A percentile compares a stretch with the other conserved stretches of the same genome.
Evolutionary conservation across 2,329 filamentous ascomycete species (phyloP).

Genomic region (Aspergillus amoenus): DNA sequence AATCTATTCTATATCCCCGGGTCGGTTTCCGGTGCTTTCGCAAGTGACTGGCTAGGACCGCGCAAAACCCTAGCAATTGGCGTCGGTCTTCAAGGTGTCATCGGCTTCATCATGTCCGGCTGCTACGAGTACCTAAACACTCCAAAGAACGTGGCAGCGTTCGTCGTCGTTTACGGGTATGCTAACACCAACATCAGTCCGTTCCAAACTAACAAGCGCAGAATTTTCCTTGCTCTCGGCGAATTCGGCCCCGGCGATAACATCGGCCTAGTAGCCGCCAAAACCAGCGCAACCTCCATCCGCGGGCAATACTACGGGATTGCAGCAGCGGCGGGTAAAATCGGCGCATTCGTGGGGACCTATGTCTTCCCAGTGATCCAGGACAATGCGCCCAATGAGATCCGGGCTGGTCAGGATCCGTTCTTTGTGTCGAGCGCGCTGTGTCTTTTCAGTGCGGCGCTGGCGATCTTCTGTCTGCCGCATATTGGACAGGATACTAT

Average conservation of each 20-base stretch:
- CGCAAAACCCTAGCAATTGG: slow-evolving; percentile 70
- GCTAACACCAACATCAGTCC: too few species aligned
- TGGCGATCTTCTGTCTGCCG: slow-evolving; percentile 69
- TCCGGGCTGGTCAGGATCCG: slow-evolving; percentile 73
- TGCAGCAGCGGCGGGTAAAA: slow-evolving; percentile 47
- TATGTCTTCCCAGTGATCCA: slow-evolving; percentile 75
- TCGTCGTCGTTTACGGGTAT: slow-evolving; percentile 73
- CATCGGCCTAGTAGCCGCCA: slow-evolving; percentile 81
- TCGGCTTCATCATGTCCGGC: slow-evolving; percentile 88
- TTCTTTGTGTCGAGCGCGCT: slow-evolving; percentile 82
- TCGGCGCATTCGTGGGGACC: slow-evolving; percentile 76
- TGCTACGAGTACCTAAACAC: slow-evolving; percentile 70
- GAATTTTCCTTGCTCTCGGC: slow-evolving; percentile 72
- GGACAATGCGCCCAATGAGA: slow-evolving; percentile 54
- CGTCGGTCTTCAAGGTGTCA: slow-evolving; percentile 68
- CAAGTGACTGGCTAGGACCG: slow-evolving; percentile 77
- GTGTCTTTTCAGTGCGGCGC: slow-evolving; percentile 70
- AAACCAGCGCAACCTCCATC: slow-evolving; percentile 86
- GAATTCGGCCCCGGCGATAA: slow-evolving; percentile 89
- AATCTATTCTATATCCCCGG: slow-evolving; percentile 89
- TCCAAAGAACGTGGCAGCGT: slow-evolving; percentile 67
- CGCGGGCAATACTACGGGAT: slow-evolving; percentile 69
- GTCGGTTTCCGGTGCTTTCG: slow-evolving; percentile 71
- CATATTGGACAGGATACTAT: slow-evolving; percentile 78
- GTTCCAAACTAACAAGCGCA: slow-evolving; percentile 14